A percentile compares a stretch with the other conserved stretches of the same genome.
phyloP scores from a whole-genome alignment of 2,329 filamentous ascomycete species.

The Colletotrichum cordylinicola region DNA sequence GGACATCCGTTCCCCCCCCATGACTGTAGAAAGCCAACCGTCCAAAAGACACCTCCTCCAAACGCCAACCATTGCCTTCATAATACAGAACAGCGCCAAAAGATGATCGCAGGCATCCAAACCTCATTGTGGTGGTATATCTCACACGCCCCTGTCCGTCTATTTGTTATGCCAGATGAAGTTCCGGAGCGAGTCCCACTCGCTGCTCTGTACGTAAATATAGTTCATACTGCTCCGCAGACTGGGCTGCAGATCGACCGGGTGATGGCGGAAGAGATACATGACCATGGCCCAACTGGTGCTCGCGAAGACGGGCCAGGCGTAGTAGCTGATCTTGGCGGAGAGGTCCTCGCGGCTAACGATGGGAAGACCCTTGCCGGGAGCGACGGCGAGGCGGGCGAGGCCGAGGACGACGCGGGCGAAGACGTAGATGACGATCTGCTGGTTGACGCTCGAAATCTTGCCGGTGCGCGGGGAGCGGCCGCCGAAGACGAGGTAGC shows the following conservation, averaged over 20 bases:
- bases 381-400: constrained; percentile 82
- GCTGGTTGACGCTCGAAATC: constrained; percentile 85
- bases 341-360: constrained; percentile 53
- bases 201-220: constrained; percentile 88
- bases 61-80: constrained; percentile 4
- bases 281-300: constrained; percentile 93
- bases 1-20: not conserved
- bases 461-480: constrained; percentile 67
- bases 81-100: not conserved
- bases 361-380: constrained; percentile 54
- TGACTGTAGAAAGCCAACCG: not conserved
- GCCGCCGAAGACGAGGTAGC: constrained; percentile 88
- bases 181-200: constrained; percentile 86
- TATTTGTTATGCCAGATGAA: constrained; percentile 85
- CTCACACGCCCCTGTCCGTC: not conserved
- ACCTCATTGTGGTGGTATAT: not conserved
- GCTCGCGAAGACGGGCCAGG: constrained; percentile 92
- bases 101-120: not conserved
- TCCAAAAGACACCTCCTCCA: not conserved
- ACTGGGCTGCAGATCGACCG: constrained; percentile 89
- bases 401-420: constrained; percentile 86
- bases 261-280: constrained; percentile 93
- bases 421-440: constrained; percentile 98
- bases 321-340: constrained; percentile 66
- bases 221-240: constrained; percentile 96